Evolutionary conservation across 495 filamentous ascomycete species (phyloP), one percentile per base, ranked within the genome.

Genomic region (Xylaria scruposa): DNA sequence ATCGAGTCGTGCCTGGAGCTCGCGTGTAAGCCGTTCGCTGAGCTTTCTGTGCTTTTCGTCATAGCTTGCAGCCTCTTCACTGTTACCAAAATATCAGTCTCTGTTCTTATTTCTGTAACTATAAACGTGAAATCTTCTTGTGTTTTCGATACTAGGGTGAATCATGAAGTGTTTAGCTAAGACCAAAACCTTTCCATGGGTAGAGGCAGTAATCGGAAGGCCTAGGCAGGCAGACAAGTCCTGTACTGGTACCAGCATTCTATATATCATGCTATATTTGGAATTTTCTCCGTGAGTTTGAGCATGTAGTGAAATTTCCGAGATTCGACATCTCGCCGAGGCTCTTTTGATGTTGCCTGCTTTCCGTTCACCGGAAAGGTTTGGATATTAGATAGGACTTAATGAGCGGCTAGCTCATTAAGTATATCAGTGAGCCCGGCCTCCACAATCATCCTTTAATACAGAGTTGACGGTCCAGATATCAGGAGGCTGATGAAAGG

Each of bases 1-100:
- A 42, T 86, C 83, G 17, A 89, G 83, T 31, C 85, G 84, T 9
- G 78, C 75, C 33, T 81, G 84, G 62, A 91, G 82, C 71, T 80
- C 86, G 71, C 83, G 79, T 13, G 79, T 83, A n/a, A 85, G 70
- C 59, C 77, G 76, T 21, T 78, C 75, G 38, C 79, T 72, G 8
- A 83, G 79, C 74, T 81, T 83, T 38, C 75, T 73, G 56, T 84
- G 80, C 72, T 81, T 84, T 12, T 71, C 42, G 67, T 85, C 84
- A 70, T 85, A 85, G 1, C 67, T 67, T 15, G 81, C 69, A 13
- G 84, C 83, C 74, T 81, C 76, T 40, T 84, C 75, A 51, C 82
- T 85, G 51, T 42, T 3, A 46, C 40, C 10, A 47, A 26, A n/a
- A 53, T 62, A 31, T 70, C 12, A 70, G 68, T 46, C 4, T 31